phyloP scores from a whole-genome alignment of 2,329 filamentous ascomycete species.

The Penicillium sp. region DNA sequence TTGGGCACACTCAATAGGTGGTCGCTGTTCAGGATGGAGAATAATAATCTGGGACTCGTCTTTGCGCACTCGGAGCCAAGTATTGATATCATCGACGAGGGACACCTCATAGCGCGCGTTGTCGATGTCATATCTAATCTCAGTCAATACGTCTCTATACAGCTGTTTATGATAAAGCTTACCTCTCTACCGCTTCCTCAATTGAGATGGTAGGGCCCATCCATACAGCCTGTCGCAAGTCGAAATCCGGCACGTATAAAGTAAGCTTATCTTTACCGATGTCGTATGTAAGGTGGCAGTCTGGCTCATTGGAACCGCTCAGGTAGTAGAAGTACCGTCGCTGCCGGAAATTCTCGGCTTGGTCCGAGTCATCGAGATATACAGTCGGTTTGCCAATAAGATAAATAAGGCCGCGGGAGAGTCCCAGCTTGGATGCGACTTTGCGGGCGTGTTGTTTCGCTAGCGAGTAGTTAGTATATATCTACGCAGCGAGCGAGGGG shows the following conservation, averaged over 20 bases:
- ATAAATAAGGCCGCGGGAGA: slow-evolving; percentile 52
- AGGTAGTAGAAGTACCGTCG: slow-evolving; percentile 61
- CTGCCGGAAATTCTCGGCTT: slow-evolving; percentile 55
- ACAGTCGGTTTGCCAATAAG: slow-evolving; percentile 50
- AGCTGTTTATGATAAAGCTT: not conserved
- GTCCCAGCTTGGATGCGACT: slow-evolving; percentile 41
- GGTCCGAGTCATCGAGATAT: slow-evolving; percentile 57
- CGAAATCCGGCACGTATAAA: slow-evolving; percentile 69
- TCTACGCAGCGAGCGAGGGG: not conserved
- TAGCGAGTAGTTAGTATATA: slow-evolving; percentile 18
- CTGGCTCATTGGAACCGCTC: slow-evolving; percentile 51
- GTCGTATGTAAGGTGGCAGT: slow-evolving; percentile 57
- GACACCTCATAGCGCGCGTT: slow-evolving; percentile 58
- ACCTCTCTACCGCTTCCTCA: slow-evolving; percentile 57
- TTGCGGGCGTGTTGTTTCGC: slow-evolving; percentile 49
- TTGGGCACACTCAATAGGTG: slow-evolving; percentile 19
- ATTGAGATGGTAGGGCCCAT: slow-evolving; percentile 38
- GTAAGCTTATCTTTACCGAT: slow-evolving; percentile 59
- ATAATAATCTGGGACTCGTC: slow-evolving; percentile 30
- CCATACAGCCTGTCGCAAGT: slow-evolving; percentile 47
- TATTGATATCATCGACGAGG: slow-evolving; percentile 48
- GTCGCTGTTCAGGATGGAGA: slow-evolving; percentile 35
- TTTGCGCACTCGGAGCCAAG: slow-evolving; percentile 29
- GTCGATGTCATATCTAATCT: slow-evolving; percentile 63
- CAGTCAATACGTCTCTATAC: not conserved